Base-by-base conservation (phyloP, 768 basidiomycete species). In the Pleurotus ostreatus region DNA sequence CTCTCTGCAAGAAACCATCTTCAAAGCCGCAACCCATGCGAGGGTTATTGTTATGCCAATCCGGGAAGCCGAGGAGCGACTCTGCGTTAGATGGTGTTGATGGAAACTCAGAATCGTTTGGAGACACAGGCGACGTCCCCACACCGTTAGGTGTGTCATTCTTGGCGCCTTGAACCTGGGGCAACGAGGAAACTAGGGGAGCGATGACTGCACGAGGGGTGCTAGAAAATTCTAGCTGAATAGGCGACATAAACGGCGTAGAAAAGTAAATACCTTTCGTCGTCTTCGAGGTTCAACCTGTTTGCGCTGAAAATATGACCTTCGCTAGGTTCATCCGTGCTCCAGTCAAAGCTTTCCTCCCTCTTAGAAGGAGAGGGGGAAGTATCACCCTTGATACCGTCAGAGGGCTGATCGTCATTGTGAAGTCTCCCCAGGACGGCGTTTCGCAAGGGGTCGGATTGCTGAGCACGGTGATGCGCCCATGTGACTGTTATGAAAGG, bases 401-500 rank as follows among this genome's bases (percentile, higher is more conserved):
- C 30, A 9, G 30, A 34, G 11, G 30, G 30, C 30, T 34, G 30
- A 11, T 34, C 23, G 23, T 25, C 23, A 25, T 25, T 25, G 23
- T 25, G 23, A 25, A 5, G 23, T 25, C 23, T 1, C 1, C 5
- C 23, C 5, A 25, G 23, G 23, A 25, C 23, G 23, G 23, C 23
- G 23, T 5, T 34, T 34, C 11, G 30, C 30, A 34, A 34, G 30
- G 11, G 9, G 11, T 8, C 30, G 30, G 30, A 25, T 25, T 25
- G 30, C 3, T 34, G 30, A 34, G 57, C 51, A 49, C 76, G 79
- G 56, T 86, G 85, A 66, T 92, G 89, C 15, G 89, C 87, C 89
- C 90, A 92, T 20, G 88, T 88, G 5, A 89, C 85, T 1, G 80
- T 84, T 9, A 92, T 67, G 66, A 89, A 85, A 43, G 89, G 84